Evolutionary conservation across 352 stramenopile species (phyloP).

Genomic region (Phytophthora constricta): DNA sequence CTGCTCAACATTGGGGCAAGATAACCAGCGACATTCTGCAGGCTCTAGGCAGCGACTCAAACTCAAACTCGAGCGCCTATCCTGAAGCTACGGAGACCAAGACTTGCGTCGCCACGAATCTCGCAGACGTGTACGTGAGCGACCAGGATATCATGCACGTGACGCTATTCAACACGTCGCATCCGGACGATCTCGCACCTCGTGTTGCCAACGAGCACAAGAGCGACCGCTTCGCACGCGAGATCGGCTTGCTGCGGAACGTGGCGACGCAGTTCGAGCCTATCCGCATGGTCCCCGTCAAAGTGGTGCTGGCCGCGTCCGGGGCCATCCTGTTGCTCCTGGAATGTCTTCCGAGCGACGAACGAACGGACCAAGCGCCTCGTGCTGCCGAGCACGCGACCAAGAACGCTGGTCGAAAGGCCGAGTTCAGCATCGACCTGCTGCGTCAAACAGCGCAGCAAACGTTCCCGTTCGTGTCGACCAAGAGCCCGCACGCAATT

Average conservation of each 20-base stretch:
- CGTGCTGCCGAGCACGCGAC: neutral
- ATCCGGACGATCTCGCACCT: constrained; percentile 56
- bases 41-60: constrained; percentile 21
- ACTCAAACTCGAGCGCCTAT: too few species aligned
- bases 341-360: constrained; percentile 36
- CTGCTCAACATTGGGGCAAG: constrained; percentile 30
- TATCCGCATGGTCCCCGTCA: constrained; percentile 45
- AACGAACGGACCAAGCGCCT: neutral
- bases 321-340: constrained; percentile 63
- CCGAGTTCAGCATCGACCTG: constrained; percentile 53
- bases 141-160: constrained; percentile 68
- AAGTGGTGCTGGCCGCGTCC: constrained; percentile 56
- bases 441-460: constrained; percentile 43
- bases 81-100: neutral
- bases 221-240: constrained; percentile 27
- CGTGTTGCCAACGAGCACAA: constrained; percentile 15
- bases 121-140: constrained; percentile 58
- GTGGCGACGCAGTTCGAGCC: constrained; percentile 41
- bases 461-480: constrained; percentile 48
- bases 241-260: constrained; percentile 41
- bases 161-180: constrained; percentile 75
- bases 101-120: neutral
- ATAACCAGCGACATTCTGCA: constrained; percentile 43
- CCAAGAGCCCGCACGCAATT: constrained; percentile 38
- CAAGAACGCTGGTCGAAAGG: constrained; percentile 24